phyloP scores from a whole-genome alignment of 2,329 filamentous ascomycete species.

The Cytospora paraplurivora region DNA sequence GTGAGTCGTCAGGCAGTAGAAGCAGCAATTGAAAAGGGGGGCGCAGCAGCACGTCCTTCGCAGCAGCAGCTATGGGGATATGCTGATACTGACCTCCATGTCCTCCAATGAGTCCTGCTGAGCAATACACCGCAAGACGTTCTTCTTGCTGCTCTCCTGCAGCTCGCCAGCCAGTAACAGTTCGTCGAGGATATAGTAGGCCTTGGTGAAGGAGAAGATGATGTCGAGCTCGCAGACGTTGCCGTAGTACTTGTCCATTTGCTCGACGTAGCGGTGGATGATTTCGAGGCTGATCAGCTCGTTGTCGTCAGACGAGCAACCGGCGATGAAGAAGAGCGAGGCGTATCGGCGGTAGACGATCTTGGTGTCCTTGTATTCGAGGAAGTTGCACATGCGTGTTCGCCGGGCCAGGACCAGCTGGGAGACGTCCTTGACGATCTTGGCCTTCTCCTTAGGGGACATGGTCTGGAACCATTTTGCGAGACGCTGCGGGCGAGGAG shows the following conservation, averaged over 20 bases:
- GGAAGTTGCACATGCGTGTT: conserved; percentile 99
- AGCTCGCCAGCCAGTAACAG: conserved; percentile 92
- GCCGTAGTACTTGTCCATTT: conserved; percentile 99
- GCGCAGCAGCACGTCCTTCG: conserved; percentile 1
- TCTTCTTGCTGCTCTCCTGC: conserved; percentile 99
- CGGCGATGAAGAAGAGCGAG: conserved; percentile 98
- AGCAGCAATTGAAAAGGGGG: neutral
- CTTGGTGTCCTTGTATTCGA: conserved; percentile 99
- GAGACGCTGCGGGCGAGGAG: conserved; percentile 67
- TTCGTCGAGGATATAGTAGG: conserved; percentile 98
- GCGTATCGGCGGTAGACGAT: conserved; percentile 98
- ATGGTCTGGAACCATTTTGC: conserved; percentile 99
- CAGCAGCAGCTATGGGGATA: conserved; percentile 2
- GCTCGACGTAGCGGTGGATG: conserved; percentile 98
- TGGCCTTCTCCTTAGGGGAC: conserved; percentile 97
- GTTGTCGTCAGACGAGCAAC: conserved; percentile 95
- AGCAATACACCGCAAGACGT: conserved; percentile 90
- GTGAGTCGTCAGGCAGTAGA: conserved; percentile 6
- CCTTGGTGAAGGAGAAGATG: conserved; percentile 99
- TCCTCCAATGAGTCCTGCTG: conserved; percentile 98
- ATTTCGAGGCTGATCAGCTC: conserved; percentile 98
- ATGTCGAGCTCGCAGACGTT: conserved; percentile 99
- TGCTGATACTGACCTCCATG: conserved; percentile 81
- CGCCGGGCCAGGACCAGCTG: conserved; percentile 94
- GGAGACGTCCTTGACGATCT: conserved; percentile 99